Conservation (phyloP, 345 rosid species). For the Brassica incana region DNA sequence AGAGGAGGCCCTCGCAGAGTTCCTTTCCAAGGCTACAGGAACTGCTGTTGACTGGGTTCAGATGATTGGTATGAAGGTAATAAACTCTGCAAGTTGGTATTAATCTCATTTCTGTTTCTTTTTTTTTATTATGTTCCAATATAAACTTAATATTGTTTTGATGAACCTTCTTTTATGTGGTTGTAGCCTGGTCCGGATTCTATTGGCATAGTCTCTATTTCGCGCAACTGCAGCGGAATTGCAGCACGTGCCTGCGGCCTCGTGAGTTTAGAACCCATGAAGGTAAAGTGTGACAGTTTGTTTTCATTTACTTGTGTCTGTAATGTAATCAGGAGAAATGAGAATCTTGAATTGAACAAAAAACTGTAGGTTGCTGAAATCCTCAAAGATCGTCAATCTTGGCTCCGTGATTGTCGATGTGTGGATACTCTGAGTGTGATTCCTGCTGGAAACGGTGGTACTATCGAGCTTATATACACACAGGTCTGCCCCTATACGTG, state of each 20-base stretch:
- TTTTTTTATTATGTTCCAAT: not conserved
- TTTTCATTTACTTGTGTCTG: not conserved
- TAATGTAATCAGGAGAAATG: too few species aligned
- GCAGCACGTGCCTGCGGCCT: slow-evolving; percentile 99
- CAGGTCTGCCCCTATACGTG: slow-evolving; percentile 53
- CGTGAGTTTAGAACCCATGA: slow-evolving; percentile 96
- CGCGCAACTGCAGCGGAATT: slow-evolving; percentile 94
- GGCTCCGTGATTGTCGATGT: slow-evolving; percentile 95
- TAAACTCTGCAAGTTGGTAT: not conserved
- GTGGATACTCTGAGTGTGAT: slow-evolving; percentile 67
- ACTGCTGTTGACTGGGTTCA: slow-evolving; percentile 99
- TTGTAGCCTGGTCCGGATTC: slow-evolving; percentile 99
- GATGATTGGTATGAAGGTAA: slow-evolving; percentile 99
- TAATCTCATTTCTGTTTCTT: not conserved
- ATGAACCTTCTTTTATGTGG: not conserved
- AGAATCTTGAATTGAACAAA: not conserved
- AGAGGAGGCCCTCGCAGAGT: slow-evolving; percentile 79
- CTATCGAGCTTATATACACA: slow-evolving; percentile 82
- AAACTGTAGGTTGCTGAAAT: slow-evolving; percentile 61
- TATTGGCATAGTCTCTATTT: slow-evolving; percentile 97
- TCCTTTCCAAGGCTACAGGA: slow-evolving; percentile 80
- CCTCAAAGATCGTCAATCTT: slow-evolving; percentile 94
- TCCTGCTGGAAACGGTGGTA: slow-evolving; percentile 85
- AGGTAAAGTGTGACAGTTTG: slow-evolving; percentile 33
- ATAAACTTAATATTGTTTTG: not conserved